Evolutionary conservation across 371 early-diverging fungal genomes (phyloP).

Genomic region (Apophysomyces variabilis): DNA sequence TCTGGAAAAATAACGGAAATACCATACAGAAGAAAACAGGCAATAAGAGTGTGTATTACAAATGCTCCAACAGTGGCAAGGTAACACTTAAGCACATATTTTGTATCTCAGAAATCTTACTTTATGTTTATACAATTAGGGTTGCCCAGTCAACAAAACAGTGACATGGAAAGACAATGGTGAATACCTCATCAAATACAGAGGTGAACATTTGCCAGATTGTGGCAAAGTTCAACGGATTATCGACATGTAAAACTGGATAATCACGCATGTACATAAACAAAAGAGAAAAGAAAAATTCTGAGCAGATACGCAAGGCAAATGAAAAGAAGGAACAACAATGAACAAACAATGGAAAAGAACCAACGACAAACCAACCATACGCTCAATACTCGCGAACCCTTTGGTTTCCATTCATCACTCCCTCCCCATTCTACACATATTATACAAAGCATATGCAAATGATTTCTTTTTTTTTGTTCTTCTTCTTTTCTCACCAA

Average conservation of each 20-base stretch:
- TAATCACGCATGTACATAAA: conserved; percentile 10
- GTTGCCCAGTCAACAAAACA: conserved; percentile 69
- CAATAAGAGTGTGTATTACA: conserved; percentile 51
- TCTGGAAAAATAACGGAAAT: conserved; percentile 55
- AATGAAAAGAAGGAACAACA: not conserved
- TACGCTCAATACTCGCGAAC: not conserved
- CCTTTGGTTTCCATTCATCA: not conserved
- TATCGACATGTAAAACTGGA: conserved; percentile 43
- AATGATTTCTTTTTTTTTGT: too few species aligned
- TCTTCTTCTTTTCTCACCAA: not conserved
- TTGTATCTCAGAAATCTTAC: not conserved
- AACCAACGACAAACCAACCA: not conserved
- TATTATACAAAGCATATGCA: too few species aligned
- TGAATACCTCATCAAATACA: conserved; percentile 66
- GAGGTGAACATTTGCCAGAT: conserved; percentile 65
- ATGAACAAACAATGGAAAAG: not conserved
- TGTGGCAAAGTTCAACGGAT: conserved; percentile 61
- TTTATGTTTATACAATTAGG: conserved; percentile 26
- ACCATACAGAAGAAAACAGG: conserved; percentile 59
- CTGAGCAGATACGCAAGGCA: too few species aligned
- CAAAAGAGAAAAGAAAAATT: too few species aligned
- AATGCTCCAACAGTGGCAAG: conserved; percentile 39
- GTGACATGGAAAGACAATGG: conserved; percentile 66
- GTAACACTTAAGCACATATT: conserved; percentile 18
- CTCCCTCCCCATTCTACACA: not conserved